Evolutionary conservation across 1,139 yeast genomes (phyloP).

Genomic region (Candida dubliniensis): DNA sequence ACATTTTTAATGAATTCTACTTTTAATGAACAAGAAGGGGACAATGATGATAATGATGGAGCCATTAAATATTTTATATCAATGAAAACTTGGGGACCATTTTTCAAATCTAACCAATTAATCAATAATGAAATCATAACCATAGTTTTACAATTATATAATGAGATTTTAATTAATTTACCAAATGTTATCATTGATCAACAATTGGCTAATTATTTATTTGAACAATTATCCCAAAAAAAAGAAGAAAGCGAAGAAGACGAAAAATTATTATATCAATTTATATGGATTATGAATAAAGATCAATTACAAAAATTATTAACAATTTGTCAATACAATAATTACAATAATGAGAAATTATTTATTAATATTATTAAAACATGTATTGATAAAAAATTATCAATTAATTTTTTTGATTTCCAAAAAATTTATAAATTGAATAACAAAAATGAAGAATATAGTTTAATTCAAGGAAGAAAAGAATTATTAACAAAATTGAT

Average conservation of each 20-base stretch:
- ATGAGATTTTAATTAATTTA: conserved; percentile 11
- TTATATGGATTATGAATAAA: conserved; percentile 19
- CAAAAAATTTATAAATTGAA: conserved; percentile 4
- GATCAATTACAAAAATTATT: conserved; percentile 13
- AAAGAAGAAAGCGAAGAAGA: not conserved
- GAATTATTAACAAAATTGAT: conserved; percentile 7
- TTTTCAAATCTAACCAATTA: conserved; percentile 4
- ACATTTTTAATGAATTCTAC: conserved; percentile 31
- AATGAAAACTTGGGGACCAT: conserved; percentile 17
- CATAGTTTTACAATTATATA: conserved; percentile 10
- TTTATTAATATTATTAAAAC: conserved; percentile 4
- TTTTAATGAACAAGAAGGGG: too few species aligned
- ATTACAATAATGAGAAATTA: not conserved
- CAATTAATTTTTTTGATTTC: conserved; percentile 8
- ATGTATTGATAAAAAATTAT: conserved; percentile 4
- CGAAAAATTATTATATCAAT: conserved; percentile 3
- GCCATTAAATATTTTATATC: conserved; percentile 20
- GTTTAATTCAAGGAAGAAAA: conserved; percentile 5
- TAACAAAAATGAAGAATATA: too few species aligned
- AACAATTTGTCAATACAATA: too few species aligned
- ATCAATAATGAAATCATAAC: conserved; percentile 1
- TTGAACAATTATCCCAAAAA: not conserved
- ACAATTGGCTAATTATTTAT: conserved; percentile 7
- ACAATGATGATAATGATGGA: not conserved
- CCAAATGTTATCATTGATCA: conserved; percentile 3